Conservation (phyloP, 208 protist species). For the Trypanosoma boissoni region DNA sequence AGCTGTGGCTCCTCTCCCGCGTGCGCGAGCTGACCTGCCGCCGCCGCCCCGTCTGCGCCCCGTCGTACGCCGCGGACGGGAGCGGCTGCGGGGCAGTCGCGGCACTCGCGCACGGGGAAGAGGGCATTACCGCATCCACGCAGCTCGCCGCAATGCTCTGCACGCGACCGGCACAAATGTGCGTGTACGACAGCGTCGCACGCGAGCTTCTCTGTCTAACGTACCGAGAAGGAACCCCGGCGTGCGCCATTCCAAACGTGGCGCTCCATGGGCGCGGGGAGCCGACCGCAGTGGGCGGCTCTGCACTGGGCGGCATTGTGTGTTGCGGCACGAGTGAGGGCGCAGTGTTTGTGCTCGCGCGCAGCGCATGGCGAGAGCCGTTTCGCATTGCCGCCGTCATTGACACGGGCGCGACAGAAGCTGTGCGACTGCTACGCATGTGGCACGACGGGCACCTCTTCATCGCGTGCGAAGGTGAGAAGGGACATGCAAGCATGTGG, state of each 20-base stretch:
- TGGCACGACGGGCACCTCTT: constrained; percentile 46
- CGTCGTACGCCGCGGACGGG: not conserved
- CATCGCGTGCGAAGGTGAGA: constrained; percentile 25
- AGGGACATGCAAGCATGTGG: constrained; percentile 39
- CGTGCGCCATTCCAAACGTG: constrained; percentile 34
- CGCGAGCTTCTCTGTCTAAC: constrained; percentile 33
- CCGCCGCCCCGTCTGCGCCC: constrained; percentile 2
- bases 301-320: constrained; percentile 46
- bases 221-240: constrained; percentile 16
- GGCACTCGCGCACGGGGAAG: not conserved
- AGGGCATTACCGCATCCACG: constrained; percentile 4
- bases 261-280: constrained; percentile 38
- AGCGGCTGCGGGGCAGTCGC: constrained; percentile 1
- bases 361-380: constrained; percentile 16
- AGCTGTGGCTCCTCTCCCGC: constrained; percentile 30
- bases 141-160: not conserved
- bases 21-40: constrained; percentile 21
- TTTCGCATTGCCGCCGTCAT: constrained; percentile 42
- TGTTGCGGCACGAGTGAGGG: constrained; percentile 47
- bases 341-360: constrained; percentile 47
- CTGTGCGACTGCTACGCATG: constrained; percentile 30
- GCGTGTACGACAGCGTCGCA: constrained; percentile 28
- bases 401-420: constrained; percentile 16
- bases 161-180: constrained; percentile 4
- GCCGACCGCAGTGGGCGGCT: constrained; percentile 40